These are phyloP conservation scores for Melampsora allii-populina DNA, from an alignment of 1,284 basidiomycete species.

Conservation along the genomic window DNA sequence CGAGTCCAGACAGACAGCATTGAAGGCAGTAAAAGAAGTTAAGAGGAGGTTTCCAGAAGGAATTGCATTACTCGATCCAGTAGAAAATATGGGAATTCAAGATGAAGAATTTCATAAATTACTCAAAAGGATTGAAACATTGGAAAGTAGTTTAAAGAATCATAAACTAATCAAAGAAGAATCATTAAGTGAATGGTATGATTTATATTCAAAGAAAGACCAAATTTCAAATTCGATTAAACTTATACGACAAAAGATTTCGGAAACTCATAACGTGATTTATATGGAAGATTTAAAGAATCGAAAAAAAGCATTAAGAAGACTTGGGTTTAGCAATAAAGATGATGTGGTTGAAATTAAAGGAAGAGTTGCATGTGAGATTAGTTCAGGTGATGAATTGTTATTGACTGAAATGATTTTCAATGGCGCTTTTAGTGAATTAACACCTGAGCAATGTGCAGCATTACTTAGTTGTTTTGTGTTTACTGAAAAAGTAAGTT, in stretches of 20 bases:
- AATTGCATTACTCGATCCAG: slow-evolving; percentile 81
- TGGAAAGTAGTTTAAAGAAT: slow-evolving; percentile 61
- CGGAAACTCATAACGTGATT: slow-evolving; percentile 83
- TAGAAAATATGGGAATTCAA: slow-evolving; percentile 93
- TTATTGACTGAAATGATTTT: slow-evolving; percentile 96
- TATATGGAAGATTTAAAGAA: slow-evolving; percentile 97
- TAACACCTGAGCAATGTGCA: slow-evolving; percentile 87
- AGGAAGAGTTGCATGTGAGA: slow-evolving; percentile 97
- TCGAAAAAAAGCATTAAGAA: slow-evolving; percentile 86
- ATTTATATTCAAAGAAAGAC: slow-evolving; percentile 73
- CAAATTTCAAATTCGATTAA: slow-evolving; percentile 68
- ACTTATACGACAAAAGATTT: slow-evolving; percentile 75
- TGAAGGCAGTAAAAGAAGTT: slow-evolving; percentile 87
- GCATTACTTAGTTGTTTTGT: slow-evolving; percentile 94
- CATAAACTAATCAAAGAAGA: slow-evolving; percentile 72
- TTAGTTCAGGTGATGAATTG: slow-evolving; percentile 93
- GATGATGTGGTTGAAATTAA: slow-evolving; percentile 97
- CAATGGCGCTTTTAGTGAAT: slow-evolving; percentile 88
- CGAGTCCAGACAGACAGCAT: slow-evolving; percentile 72
- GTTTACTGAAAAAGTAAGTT: slow-evolving; percentile 86
- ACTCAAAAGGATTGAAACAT: slow-evolving; percentile 18
- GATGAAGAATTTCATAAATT: slow-evolving; percentile 60
- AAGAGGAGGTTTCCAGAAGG: slow-evolving; percentile 83
- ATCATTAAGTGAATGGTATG: slow-evolving; percentile 72
- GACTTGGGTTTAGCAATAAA: slow-evolving; percentile 81